A percentile compares a stretch with the other conserved stretches of the same genome.
Evolutionary conservation across 768 basidiomycete genomes (phyloP).

Genomic region (Lentinula guzmanii): DNA sequence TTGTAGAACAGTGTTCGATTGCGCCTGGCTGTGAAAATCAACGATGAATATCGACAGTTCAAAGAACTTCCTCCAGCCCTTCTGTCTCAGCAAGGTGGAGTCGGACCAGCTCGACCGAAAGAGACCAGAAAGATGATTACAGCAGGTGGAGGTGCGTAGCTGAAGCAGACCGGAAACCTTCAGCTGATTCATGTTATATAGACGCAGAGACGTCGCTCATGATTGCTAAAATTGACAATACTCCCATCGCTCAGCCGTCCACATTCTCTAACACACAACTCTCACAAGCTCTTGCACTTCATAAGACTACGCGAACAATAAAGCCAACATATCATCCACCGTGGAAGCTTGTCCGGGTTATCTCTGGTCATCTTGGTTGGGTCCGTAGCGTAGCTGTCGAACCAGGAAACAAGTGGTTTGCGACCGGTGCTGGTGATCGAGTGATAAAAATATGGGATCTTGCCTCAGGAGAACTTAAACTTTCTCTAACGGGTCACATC

Average conservation of each 20-base stretch:
- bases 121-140: conserved; percentile 63
- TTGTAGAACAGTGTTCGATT: conserved; percentile 49
- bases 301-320: conserved; percentile 90
- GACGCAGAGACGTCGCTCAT: conserved; percentile 53
- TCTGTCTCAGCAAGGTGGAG: conserved; percentile 72
- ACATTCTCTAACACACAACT: conserved; percentile 66
- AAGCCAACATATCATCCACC: conserved; percentile 95
- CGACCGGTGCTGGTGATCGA: conserved; percentile 94
- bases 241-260: conserved; percentile 60
- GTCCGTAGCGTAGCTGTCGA: conserved; percentile 94
- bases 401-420: conserved; percentile 98
- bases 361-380: conserved; percentile 98
- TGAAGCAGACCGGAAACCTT: background rate
- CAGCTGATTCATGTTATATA: background rate
- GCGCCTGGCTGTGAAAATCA: conserved; percentile 77
- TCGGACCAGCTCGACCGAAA: conserved; percentile 74
- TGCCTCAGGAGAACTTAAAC: conserved; percentile 92
- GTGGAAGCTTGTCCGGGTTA: conserved; percentile 95
- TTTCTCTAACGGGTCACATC: conserved; percentile 97
- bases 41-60: conserved; percentile 84
- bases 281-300: conserved; percentile 84
- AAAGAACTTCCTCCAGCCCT: conserved; percentile 80
- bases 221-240: conserved; percentile 72
- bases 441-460: conserved; percentile 99
- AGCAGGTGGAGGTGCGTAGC: conserved; percentile 50